A percentile compares a stretch with the other conserved stretches of the same genome.
phyloP scores from a whole-genome alignment of 331 rosid species.

The Dryas integrifolia region DNA sequence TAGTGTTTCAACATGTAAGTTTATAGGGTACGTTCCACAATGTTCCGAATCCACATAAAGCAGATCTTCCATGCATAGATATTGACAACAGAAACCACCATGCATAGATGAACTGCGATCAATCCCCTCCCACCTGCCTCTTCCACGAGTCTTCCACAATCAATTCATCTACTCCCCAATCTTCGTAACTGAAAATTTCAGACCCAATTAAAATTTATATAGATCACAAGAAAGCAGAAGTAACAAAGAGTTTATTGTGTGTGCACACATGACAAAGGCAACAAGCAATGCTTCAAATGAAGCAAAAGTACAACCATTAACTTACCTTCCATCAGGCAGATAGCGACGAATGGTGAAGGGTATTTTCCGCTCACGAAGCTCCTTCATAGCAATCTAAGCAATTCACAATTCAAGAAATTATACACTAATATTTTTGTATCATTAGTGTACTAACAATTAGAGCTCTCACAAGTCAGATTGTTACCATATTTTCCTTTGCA shows the following conservation, averaged over 20 bases:
- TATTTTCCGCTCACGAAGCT: slow-evolving; percentile 85
- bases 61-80: background rate
- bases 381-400: slow-evolving; percentile 91
- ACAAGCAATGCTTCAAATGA: background rate
- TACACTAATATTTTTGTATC: background rate
- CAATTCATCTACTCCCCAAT: slow-evolving; percentile 96
- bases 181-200: slow-evolving; percentile 64
- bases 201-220: background rate
- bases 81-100: background rate
- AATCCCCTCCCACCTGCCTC: slow-evolving; percentile 95
- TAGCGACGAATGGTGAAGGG: slow-evolving; percentile 95
- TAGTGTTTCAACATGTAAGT: background rate
- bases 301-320: background rate
- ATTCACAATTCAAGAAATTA: slow-evolving; percentile 14
- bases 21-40: background rate
- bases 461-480: background rate
- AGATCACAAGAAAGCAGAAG: background rate
- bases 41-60: background rate
- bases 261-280: background rate
- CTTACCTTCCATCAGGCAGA: slow-evolving; percentile 96
- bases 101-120: slow-evolving; percentile 21
- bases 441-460: background rate
- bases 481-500: background rate
- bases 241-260: background rate
- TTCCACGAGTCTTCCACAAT: slow-evolving; percentile 98